Evolutionary conservation across 2,329 filamentous ascomycete genomes (phyloP).

Genomic region (Xylariaceae sp.): DNA sequence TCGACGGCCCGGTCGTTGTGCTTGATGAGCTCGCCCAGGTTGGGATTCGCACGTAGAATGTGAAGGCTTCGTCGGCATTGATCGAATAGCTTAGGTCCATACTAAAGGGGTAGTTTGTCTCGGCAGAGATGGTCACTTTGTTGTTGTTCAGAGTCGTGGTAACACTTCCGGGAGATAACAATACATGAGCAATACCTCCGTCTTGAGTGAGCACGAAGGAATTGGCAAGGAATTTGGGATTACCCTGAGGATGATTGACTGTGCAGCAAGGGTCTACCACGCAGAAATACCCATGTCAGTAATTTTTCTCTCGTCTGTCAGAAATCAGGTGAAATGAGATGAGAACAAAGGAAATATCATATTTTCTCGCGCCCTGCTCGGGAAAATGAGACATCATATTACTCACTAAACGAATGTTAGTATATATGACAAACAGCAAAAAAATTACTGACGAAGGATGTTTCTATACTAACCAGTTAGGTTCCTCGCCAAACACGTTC

Average conservation of each 20-base stretch:
- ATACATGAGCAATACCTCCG: constrained; percentile 47
- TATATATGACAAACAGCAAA: no score
- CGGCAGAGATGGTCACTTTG: constrained; percentile 39
- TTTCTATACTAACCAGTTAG: no score
- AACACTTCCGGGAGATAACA: constrained; percentile 45
- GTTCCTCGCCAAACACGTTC: constrained; percentile 49
- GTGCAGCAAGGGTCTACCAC: constrained; percentile 50
- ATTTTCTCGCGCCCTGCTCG: no score
- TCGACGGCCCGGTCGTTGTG: constrained; percentile 14
- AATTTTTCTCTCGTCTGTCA: no score
- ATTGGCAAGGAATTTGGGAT: constrained; percentile 51
- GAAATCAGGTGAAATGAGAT: no score
- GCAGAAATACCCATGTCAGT: no score
- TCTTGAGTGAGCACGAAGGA: constrained; percentile 42
- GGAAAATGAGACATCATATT: constrained; percentile 28
- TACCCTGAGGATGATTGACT: constrained; percentile 54
- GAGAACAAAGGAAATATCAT: no score
- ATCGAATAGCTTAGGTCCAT: constrained; percentile 30
- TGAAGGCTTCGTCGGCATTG: constrained; percentile 26
- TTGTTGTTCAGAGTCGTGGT: constrained; percentile 35
- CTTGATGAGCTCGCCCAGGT: constrained; percentile 27
- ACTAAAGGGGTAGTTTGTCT: constrained; percentile 44
- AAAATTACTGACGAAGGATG: no score
- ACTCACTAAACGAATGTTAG: no score
- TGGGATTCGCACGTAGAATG: constrained; percentile 33